Evolutionary conservation across 441 rosid species (phyloP).

Genomic region (Brassica hybrid): DNA sequence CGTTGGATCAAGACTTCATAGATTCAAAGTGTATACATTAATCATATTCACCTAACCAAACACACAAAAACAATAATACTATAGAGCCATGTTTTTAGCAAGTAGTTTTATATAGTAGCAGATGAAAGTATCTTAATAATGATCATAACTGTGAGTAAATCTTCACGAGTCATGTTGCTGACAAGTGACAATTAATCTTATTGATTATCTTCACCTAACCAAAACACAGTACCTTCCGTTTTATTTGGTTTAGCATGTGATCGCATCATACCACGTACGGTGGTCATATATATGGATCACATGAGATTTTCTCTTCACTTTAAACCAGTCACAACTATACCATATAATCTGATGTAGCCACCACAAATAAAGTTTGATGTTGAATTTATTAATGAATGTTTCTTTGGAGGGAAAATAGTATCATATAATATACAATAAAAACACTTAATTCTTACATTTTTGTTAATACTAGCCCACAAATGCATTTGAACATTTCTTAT

Average conservation of each 20-base stretch:
- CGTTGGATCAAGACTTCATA: constrained; percentile 37
- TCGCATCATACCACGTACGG: constrained; percentile 1
- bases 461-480: not conserved
- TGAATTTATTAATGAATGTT: constrained; percentile 9
- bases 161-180: not conserved
- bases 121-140: not conserved
- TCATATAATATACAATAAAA: not conserved
- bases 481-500: not conserved
- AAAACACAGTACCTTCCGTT: not conserved
- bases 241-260: constrained; percentile 8
- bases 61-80: not conserved
- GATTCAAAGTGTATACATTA: constrained; percentile 18
- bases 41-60: not conserved
- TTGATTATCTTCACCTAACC: constrained; percentile 28
- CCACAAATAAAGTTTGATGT: not conserved
- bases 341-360: not conserved
- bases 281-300: constrained; percentile 14
- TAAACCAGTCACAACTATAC: constrained; percentile 19
- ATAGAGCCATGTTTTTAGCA: constrained; percentile 2
- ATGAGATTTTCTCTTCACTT: constrained; percentile 21
- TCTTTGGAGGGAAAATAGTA: constrained; percentile 9
- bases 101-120: not conserved
- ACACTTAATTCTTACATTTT: not conserved
- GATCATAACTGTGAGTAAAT: constrained; percentile 1
- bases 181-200: not conserved